Evolutionary conservation across 2,329 filamentous ascomycete species (phyloP), one percentile per base, ranked within the genome.

Genomic region (Calonectria pteridis): DNA sequence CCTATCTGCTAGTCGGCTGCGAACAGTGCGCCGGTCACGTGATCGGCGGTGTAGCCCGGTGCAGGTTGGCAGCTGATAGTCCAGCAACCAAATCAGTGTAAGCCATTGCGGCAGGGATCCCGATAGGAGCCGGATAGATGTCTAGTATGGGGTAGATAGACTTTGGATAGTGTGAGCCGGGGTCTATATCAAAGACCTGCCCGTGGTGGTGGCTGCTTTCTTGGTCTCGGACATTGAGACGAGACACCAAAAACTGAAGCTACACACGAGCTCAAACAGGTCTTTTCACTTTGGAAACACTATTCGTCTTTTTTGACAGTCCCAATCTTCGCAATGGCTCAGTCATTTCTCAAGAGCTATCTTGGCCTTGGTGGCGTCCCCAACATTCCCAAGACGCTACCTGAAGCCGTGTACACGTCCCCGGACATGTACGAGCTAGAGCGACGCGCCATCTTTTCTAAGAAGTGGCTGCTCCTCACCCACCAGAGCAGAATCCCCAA

Each of bases 401-500:
- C 89, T 2, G 84, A 66, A 9, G 87, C 86, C 16, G 91, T 89
- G 89, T 91, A 89, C 80, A 86, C 83, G 16, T 88, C 87, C 6
- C 81, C 83, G n/a, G 86, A 87, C 73, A 88, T 91, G 84, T 91
- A 89, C 76, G 86, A 91, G 78, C 87, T 91, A 1, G 90, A 91
- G 80, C 83, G 88, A 29, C 86, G 89, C 18, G 88, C 89, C 55
- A 89, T 91, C 78, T 91, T 91, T 81, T 91, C 89, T 49, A 85
- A 86, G 76, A 87, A 88, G 77, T 91, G 89, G 89, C 85, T 89
- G 43, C 86, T 91, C 53, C 87, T 88, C 31, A 91, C 90, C 67
- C 86, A 91, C 85, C 84, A 87, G 76, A 83, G 84, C 69, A 85
- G 89, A 70, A 83, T 91, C 51, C 80, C 81, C 71, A 87, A 90